These are phyloP conservation scores for Leishmania mexicana DNA, from an alignment of 208 protist species.

Conservation along the genomic window DNA sequence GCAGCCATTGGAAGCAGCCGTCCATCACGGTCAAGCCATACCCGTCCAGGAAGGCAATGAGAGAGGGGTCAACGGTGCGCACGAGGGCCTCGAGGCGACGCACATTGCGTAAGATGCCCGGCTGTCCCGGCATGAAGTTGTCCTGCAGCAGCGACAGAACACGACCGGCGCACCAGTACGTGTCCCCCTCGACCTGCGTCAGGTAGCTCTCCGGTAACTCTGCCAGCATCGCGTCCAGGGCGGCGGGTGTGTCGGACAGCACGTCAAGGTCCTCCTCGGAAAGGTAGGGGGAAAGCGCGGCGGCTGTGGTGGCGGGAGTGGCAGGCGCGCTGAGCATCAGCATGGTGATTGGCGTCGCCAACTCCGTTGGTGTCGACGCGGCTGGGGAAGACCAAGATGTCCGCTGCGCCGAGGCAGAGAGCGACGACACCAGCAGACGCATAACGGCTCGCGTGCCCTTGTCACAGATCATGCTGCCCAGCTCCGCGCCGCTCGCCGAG, in stretches of 20 bases:
- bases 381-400: not conserved
- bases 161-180: slow-evolving; percentile 88
- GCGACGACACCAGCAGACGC: slow-evolving; percentile 20
- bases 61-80: slow-evolving; percentile 11
- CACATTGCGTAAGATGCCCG: slow-evolving; percentile 79
- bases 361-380: not conserved
- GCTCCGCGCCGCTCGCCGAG: not conserved
- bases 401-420: not conserved
- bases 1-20: slow-evolving; percentile 92
- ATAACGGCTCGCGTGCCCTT: slow-evolving; percentile 22
- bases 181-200: slow-evolving; percentile 89
- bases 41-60: slow-evolving; percentile 29
- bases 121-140: slow-evolving; percentile 89
- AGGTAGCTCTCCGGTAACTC: slow-evolving; percentile 28
- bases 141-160: slow-evolving; percentile 91
- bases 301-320: not conserved
- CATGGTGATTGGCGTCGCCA: not conserved
- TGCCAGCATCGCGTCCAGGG: slow-evolving; percentile 37
- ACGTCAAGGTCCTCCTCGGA: slow-evolving; percentile 24
- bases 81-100: slow-evolving; percentile 64
- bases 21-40: slow-evolving; percentile 67
- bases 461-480: not conserved
- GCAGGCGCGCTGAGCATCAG: not conserved
- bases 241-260: slow-evolving; percentile 13
- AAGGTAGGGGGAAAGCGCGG: slow-evolving; percentile 12